phyloP scores from a whole-genome alignment of 441 rosid species.

The Eugenia klotzschiana region DNA sequence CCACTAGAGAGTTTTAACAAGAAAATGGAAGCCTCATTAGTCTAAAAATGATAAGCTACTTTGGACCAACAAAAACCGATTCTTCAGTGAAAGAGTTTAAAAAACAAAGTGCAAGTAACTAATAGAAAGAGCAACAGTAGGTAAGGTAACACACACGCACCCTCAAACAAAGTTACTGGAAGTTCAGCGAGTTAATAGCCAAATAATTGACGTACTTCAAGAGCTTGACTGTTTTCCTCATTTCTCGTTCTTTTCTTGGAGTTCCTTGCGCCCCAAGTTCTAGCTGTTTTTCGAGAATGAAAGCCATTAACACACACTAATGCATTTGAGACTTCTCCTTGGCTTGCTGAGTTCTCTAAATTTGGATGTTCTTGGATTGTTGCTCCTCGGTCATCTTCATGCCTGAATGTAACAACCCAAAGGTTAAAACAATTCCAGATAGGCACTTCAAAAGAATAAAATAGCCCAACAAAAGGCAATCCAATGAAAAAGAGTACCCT shows the following conservation, averaged over 20 bases:
- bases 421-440: background rate
- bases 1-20: background rate
- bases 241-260: conserved; percentile 15
- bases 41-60: background rate
- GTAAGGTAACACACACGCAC: background rate
- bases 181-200: background rate
- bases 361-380: background rate
- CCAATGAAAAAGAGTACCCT: background rate
- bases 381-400: background rate
- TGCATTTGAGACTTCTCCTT: conserved; percentile 3
- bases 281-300: background rate
- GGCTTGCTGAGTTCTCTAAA: background rate
- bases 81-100: background rate
- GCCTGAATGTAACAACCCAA: background rate
- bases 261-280: background rate
- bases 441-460: background rate
- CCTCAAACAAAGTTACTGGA: background rate
- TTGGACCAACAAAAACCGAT: background rate
- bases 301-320: background rate
- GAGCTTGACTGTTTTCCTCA: conserved; percentile 1
- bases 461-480: background rate
- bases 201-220: conserved; percentile 13
- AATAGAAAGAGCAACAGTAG: background rate
- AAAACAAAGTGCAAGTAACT: background rate
- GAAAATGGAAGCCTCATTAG: background rate